Evolutionary conservation across 768 basidiomycete genomes (phyloP).

Genomic region (Goffeauzyma gilvescens): DNA sequence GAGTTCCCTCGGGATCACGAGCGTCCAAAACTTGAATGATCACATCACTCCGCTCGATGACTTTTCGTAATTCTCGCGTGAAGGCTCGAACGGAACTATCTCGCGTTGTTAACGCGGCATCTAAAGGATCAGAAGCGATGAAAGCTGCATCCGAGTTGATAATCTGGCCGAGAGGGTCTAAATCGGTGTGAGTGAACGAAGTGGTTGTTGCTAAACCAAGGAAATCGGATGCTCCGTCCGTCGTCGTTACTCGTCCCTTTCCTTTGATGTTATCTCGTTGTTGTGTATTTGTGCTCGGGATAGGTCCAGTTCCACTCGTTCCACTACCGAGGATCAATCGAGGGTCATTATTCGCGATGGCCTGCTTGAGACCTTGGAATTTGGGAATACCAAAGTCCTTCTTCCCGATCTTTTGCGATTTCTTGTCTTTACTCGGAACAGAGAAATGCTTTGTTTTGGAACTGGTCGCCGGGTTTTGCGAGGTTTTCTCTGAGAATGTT

Average conservation of each 20-base stretch:
- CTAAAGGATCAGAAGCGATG: constrained; percentile 17
- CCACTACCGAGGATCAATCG: no score
- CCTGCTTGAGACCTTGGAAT: constrained; percentile 51
- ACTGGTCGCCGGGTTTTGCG: constrained; percentile 7
- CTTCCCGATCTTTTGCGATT: constrained; percentile 35
- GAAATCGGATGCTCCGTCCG: constrained; percentile 3
- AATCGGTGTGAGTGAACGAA: no score
- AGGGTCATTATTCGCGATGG: no score
- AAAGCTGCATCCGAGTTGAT: constrained; percentile 1
- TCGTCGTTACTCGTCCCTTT: constrained; percentile 1
- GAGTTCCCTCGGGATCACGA: constrained; percentile 80
- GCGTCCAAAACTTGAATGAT: constrained; percentile 69
- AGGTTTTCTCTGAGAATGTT: constrained; percentile 1
- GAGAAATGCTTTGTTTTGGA: constrained; percentile 18
- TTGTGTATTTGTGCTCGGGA: not conserved
- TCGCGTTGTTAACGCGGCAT: constrained; percentile 26
- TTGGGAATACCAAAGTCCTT: constrained; percentile 79
- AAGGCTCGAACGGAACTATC: constrained; percentile 38
- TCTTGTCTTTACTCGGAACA: no score
- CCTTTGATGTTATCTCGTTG: constrained; percentile 48
- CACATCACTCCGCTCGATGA: constrained; percentile 83
- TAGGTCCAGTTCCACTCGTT: no score
- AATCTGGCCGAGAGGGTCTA: no score
- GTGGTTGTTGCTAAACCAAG: constrained; percentile 6
- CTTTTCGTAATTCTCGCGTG: constrained; percentile 64